phyloP scores from a whole-genome alignment of 2,329 filamentous ascomycete genomes.

The Epichloe sp. region DNA sequence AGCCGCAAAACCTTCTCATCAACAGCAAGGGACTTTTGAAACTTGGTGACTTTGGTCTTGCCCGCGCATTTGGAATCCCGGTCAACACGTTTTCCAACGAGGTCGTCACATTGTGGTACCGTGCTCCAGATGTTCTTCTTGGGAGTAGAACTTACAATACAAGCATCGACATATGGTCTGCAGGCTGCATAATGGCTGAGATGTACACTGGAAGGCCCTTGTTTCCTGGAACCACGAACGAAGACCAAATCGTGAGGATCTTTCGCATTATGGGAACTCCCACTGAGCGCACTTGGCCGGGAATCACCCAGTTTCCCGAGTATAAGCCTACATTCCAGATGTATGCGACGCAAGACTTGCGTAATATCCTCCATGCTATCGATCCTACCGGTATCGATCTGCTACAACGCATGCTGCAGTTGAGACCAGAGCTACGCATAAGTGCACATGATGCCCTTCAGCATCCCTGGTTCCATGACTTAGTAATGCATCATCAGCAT shows the following conservation, averaged over 20 bases:
- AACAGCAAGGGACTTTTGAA: constrained; percentile 85
- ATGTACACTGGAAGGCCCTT: constrained; percentile 95
- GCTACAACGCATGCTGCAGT: constrained; percentile 78
- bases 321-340: constrained; percentile 94
- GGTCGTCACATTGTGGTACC: constrained; percentile 95
- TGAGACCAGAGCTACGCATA: constrained; percentile 82
- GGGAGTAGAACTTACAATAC: constrained; percentile 96
- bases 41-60: constrained; percentile 87
- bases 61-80: constrained; percentile 88
- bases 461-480: constrained; percentile 84
- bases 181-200: constrained; percentile 98
- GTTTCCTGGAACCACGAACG: constrained; percentile 95
- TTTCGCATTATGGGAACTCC: constrained; percentile 98
- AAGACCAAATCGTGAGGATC: constrained; percentile 93
- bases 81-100: constrained; percentile 98
- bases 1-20: constrained; percentile 93
- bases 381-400: constrained; percentile 79
- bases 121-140: constrained; percentile 86
- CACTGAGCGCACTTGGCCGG: constrained; percentile 88
- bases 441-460: constrained; percentile 75
- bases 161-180: constrained; percentile 99
- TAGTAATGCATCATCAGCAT: constrained; percentile 38
- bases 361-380: constrained; percentile 78
- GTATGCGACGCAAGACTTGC: constrained; percentile 83
- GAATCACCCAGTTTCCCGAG: constrained; percentile 89